Evolutionary conservation across 2,329 filamentous ascomycete species (phyloP).

Genomic region (Alternaria gaisen): DNA sequence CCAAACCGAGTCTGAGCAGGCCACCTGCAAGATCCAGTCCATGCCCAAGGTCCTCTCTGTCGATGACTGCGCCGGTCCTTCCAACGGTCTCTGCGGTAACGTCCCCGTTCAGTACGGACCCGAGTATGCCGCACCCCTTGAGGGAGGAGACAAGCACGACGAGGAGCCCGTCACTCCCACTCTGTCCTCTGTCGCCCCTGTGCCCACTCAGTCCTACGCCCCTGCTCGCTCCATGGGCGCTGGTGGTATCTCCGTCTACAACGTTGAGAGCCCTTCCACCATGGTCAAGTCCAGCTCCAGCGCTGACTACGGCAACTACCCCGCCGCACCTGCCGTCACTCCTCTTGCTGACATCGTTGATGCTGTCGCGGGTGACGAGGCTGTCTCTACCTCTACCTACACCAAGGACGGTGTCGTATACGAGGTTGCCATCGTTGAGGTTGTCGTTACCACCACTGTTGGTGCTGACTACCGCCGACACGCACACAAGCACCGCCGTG

Average conservation of each 20-base stretch:
- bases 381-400: conserved; percentile 53
- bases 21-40: conserved; percentile 68
- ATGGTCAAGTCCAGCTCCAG: conserved; percentile 13
- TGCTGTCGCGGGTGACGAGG: conserved; percentile 18
- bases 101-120: conserved; percentile 60
- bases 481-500: conserved; percentile 36
- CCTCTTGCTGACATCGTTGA: conserved; percentile 26
- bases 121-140: conserved; percentile 48
- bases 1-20: conserved; percentile 64
- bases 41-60: conserved; percentile 62
- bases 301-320: not conserved
- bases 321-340: conserved; percentile 24
- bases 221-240: conserved; percentile 40
- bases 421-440: conserved; percentile 57
- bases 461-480: conserved; percentile 33
- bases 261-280: conserved; percentile 27
- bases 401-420: conserved; percentile 56
- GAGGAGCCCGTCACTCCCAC: conserved; percentile 35
- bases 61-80: conserved; percentile 68
- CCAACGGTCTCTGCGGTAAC: conserved; percentile 72
- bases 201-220: conserved; percentile 48
- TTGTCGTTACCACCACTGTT: conserved; percentile 54
- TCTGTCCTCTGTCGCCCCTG: conserved; percentile 27
- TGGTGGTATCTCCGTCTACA: conserved; percentile 47
- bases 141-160: conserved; percentile 28